These are phyloP conservation scores for Suillus bovinus DNA, from an alignment of 768 basidiomycete species.

Conservation along the genomic window DNA sequence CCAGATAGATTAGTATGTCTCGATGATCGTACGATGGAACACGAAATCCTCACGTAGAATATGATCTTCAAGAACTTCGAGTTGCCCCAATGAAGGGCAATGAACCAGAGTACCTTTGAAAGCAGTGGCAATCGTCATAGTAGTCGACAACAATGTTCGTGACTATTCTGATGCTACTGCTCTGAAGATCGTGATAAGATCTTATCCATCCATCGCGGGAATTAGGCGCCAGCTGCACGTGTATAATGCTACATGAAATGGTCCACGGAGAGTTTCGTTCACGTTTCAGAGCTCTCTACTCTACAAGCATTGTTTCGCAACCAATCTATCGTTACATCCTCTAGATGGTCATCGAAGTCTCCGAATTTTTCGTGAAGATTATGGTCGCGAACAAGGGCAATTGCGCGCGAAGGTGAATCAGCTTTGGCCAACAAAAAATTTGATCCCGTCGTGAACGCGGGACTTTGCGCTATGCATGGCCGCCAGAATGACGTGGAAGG, in stretches of 20 bases:
- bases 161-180: constrained; percentile 1
- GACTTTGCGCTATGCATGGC: constrained; percentile 37
- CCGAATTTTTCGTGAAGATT: constrained; percentile 60
- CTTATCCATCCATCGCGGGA: neutral
- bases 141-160: constrained; percentile 7
- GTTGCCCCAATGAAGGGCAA: constrained; percentile 48
- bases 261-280: neutral
- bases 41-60: constrained; percentile 45
- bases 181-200: neutral
- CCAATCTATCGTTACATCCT: constrained; percentile 62
- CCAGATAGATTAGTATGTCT: constrained; percentile 8
- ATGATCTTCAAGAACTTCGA: constrained; percentile 58
- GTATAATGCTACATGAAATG: neutral
- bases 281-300: constrained; percentile 20
- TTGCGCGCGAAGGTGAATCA: constrained; percentile 47
- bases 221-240: neutral
- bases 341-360: constrained; percentile 84
- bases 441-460: constrained; percentile 48
- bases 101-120: constrained; percentile 60
- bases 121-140: constrained; percentile 16
- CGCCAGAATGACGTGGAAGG: constrained; percentile 45
- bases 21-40: neutral
- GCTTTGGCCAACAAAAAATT: constrained; percentile 47
- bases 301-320: constrained; percentile 40
- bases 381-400: constrained; percentile 49